A percentile compares a stretch with the other conserved stretches of the same genome.
These are phyloP conservation scores for Leonotis leonurus DNA, from an alignment of 257 asterid species.

Conservation along the genomic window DNA sequence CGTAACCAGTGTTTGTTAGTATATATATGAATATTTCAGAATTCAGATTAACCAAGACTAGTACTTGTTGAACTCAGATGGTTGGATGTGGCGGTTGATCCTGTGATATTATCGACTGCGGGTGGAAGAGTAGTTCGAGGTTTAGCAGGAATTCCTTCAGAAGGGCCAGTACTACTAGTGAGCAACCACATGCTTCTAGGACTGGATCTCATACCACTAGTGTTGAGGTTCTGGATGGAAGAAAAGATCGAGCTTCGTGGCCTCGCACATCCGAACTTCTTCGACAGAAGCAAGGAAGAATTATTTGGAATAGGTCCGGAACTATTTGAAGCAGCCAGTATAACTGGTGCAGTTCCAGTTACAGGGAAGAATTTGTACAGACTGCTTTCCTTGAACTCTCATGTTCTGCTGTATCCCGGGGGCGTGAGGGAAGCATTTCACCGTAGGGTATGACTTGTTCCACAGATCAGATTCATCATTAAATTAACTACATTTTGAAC, in stretches of 20 bases:
- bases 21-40: neutral
- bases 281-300: no score
- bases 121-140: slow-evolving; percentile 6
- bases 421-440: slow-evolving; percentile 10
- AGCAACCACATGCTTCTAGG: slow-evolving; percentile 14
- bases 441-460: neutral
- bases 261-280: slow-evolving; percentile 18
- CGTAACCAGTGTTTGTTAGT: no score
- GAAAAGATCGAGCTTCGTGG: neutral
- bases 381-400: slow-evolving; percentile 5
- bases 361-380: slow-evolving; percentile 7
- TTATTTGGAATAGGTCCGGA: neutral
- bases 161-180: slow-evolving; percentile 10
- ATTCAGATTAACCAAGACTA: neutral
- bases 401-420: slow-evolving; percentile 13
- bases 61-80: slow-evolving; percentile 19
- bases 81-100: slow-evolving; percentile 10
- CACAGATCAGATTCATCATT: neutral
- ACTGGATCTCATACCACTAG: neutral
- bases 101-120: slow-evolving; percentile 1
- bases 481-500: neutral
- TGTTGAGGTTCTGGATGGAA: slow-evolving; percentile 4
- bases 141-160: slow-evolving; percentile 14
- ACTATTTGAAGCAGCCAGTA: neutral
- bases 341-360: slow-evolving; percentile 10